phyloP scores from a whole-genome alignment of 306 rosid genomes.

The Gastrolobium bilobum region DNA sequence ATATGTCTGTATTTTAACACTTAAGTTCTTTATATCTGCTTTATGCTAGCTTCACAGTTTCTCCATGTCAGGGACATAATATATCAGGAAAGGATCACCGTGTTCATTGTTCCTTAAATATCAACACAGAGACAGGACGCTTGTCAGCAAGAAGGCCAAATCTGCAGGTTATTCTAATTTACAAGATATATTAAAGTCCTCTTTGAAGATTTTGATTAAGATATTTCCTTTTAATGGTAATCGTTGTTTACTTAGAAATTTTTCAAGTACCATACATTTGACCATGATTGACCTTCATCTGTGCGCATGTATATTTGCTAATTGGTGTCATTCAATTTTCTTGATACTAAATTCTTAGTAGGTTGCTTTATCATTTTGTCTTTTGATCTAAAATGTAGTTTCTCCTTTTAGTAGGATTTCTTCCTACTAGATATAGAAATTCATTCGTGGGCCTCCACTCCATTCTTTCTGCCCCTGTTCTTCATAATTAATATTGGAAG shows the following conservation, averaged over 20 bases:
- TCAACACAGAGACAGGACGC: slow-evolving; percentile 95
- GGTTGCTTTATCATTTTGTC: slow-evolving; percentile 11
- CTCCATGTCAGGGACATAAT: slow-evolving; percentile 76
- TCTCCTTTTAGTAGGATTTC: background rate
- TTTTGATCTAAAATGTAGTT: slow-evolving; percentile 18
- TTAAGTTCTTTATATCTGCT: slow-evolving; percentile 11
- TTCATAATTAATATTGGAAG: background rate
- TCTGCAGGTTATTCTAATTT: slow-evolving; percentile 77
- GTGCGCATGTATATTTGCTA: slow-evolving; percentile 14
- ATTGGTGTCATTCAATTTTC: slow-evolving; percentile 26
- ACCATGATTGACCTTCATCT: slow-evolving; percentile 4
- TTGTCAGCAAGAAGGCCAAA: slow-evolving; percentile 96
- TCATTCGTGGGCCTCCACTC: slow-evolving; percentile 1
- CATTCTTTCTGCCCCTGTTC: background rate
- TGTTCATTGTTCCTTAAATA: slow-evolving; percentile 91
- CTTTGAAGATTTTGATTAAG: slow-evolving; percentile 31
- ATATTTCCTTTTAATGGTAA: slow-evolving; percentile 32
- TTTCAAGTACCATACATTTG: slow-evolving; percentile 6
- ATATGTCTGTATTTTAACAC: slow-evolving; percentile 4
- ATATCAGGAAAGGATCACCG: slow-evolving; percentile 85
- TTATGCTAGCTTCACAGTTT: slow-evolving; percentile 30
- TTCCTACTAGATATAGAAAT: slow-evolving; percentile 9
- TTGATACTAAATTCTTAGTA: slow-evolving; percentile 14
- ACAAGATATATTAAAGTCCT: slow-evolving; percentile 11
- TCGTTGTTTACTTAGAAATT: slow-evolving; percentile 27